phyloP scores from a whole-genome alignment of 2,329 filamentous ascomycete species.

The Mycosphaerella sp. region DNA sequence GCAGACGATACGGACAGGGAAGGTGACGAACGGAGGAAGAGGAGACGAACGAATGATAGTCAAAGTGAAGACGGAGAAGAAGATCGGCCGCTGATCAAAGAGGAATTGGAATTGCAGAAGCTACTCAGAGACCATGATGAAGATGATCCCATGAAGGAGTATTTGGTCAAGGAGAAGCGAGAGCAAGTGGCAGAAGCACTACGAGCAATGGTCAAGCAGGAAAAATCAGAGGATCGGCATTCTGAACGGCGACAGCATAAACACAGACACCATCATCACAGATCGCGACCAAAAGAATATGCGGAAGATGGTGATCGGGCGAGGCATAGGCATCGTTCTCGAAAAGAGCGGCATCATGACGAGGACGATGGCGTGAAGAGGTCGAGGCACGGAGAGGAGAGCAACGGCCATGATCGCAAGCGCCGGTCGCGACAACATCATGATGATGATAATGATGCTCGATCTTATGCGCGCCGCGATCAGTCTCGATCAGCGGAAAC shows the following conservation, averaged over 20 bases:
- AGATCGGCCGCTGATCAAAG: conserved; percentile 61
- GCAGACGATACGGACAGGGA: conserved; percentile 39
- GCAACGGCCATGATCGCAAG: background rate
- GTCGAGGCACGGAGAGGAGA: background rate
- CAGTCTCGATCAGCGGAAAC: background rate
- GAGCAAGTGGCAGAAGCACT: conserved; percentile 73
- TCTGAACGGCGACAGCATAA: conserved; percentile 33
- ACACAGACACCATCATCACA: conserved; percentile 42
- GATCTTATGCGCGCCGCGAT: background rate
- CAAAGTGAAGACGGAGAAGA: conserved; percentile 39
- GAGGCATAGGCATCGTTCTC: background rate
- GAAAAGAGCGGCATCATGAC: background rate
- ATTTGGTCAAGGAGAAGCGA: conserved; percentile 82
- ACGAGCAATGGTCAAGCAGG: conserved; percentile 48
- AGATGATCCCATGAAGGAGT: conserved; percentile 96
- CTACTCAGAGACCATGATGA: conserved; percentile 72
- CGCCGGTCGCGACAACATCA: background rate
- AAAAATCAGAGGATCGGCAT: conserved; percentile 3
- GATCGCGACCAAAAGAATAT: conserved; percentile 1
- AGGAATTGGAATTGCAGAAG: conserved; percentile 72
- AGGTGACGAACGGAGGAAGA: conserved; percentile 42
- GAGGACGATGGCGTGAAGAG: background rate
- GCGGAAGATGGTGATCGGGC: background rate
- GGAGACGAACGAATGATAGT: conserved; percentile 23
- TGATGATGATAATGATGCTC: background rate